Base-by-base conservation (phyloP, 345 rosid genomes). In the Streptanthus diversifolius region DNA sequence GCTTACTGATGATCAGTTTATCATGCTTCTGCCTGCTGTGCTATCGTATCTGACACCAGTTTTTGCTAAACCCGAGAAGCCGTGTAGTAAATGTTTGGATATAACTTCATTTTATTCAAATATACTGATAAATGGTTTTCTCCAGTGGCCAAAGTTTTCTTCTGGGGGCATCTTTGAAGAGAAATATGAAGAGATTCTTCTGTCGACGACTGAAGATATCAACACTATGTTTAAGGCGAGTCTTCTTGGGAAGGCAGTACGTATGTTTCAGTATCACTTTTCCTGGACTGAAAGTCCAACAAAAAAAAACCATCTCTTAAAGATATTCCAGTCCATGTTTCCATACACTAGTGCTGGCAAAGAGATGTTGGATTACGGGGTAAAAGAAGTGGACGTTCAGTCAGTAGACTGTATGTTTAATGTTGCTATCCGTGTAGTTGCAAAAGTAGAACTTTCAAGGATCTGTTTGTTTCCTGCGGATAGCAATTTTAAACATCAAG, bases 1-100 rank as follows among this genome's bases (percentile, higher is more conserved):
- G 44, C 80, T 86, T 76, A 83, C 91, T 60, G 80, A 81, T 77
- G 85, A 80, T 78, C 86, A 89, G 49, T 76, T 81, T 35, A 61
- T 88, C 66, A 72, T 82, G 86, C 88, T 89, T 68, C 90, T 93
- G 51, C 97, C 99, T 57, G 83, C 88, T 67, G 83, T 82, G 56
- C 73, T 85, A 64, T 85, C 86, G 17, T 89, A 85, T 75, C 43
- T 87, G 77, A 64, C 80, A 63, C 80, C 86, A 9, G 53, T 69
- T 70, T 62, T 78, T 73, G 43, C 69, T 67, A 85, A 81, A 78
- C 83, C 78, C 47, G 85, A 77, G 36, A 84, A 76, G 83, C 82
- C 82, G 7, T 71, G 73, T 58, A 55, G 51, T 66, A 62, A 68
- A 72, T 81, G 70, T 73, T 48, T 70, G 65, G 57, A 47, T 62